phyloP scores from a whole-genome alignment of 371 early-diverging fungal species.

The Amoeboradix gromovi region DNA sequence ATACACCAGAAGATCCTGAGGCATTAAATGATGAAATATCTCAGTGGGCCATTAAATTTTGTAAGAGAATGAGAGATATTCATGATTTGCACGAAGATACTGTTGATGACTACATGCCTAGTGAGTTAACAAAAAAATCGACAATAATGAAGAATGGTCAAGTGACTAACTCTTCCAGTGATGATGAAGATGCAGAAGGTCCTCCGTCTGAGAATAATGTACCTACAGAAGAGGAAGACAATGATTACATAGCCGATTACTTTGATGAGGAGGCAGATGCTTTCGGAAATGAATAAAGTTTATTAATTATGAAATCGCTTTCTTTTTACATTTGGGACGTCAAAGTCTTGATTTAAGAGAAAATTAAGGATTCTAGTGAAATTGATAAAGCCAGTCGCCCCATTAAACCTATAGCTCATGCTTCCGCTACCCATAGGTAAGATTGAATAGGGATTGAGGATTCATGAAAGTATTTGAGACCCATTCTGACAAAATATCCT shows the following conservation, averaged over 20 bases:
- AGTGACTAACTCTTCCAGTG: neutral
- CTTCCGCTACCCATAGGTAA: neutral
- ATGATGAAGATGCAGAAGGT: neutral
- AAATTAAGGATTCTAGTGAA: neutral
- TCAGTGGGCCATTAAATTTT: neutral
- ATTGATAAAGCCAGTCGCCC: neutral
- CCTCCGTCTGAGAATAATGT: neutral
- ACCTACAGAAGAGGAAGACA: neutral
- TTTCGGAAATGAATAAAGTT: too few species aligned
- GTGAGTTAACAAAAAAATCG: neutral
- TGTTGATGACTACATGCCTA: neutral
- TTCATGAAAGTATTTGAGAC: too few species aligned
- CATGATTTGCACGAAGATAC: neutral
- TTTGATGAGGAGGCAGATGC: neutral
- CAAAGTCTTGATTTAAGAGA: neutral
- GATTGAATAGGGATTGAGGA: neutral
- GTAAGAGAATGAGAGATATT: neutral
- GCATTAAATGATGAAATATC: neutral
- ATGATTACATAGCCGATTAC: neutral
- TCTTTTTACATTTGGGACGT: too few species aligned
- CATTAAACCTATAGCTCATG: neutral
- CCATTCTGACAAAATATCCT: too few species aligned
- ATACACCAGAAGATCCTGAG: neutral
- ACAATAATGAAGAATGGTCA: neutral
- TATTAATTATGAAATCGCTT: too few species aligned